Conservation (phyloP, 345 rosid genomes). For the Populus alba region DNA sequence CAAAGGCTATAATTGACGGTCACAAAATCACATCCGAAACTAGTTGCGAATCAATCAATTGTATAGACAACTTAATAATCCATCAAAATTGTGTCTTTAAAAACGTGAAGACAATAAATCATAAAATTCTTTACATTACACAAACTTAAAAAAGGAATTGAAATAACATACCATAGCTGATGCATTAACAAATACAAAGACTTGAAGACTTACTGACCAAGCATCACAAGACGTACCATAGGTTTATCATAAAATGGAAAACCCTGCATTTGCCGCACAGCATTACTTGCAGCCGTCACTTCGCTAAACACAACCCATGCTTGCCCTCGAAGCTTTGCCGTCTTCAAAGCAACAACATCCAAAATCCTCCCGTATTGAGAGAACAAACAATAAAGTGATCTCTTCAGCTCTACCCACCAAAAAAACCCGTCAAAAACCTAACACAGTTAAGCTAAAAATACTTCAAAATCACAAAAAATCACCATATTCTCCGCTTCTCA, state of each 20-base stretch:
- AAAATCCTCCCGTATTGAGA: conserved; percentile 95
- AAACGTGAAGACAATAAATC: not conserved
- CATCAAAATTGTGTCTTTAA: not conserved
- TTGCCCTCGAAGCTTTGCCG: conserved; percentile 91
- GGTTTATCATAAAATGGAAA: conserved; percentile 96
- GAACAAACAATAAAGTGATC: conserved; percentile 87
- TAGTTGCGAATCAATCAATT: not conserved
- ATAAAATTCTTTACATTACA: not conserved
- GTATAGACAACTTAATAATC: not conserved
- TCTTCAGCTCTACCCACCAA: conserved; percentile 71
- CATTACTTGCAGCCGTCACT: conserved; percentile 88
- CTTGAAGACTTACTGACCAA: not conserved
- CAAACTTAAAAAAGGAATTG: not conserved
- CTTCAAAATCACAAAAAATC: not conserved
- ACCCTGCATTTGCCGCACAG: conserved; percentile 94
- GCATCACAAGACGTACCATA: conserved; percentile 54
- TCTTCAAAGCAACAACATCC: conserved; percentile 98
- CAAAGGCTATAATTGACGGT: not conserved
- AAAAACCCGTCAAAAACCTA: not conserved
- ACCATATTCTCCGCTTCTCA: not conserved
- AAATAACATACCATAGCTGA: not conserved
- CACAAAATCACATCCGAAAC: not conserved
- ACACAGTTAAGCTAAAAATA: not conserved
- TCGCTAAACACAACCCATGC: conserved; percentile 96
- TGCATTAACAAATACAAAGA: not conserved